Base-by-base conservation (phyloP, 768 basidiomycete species). In the Tricholoma flavovirens region DNA sequence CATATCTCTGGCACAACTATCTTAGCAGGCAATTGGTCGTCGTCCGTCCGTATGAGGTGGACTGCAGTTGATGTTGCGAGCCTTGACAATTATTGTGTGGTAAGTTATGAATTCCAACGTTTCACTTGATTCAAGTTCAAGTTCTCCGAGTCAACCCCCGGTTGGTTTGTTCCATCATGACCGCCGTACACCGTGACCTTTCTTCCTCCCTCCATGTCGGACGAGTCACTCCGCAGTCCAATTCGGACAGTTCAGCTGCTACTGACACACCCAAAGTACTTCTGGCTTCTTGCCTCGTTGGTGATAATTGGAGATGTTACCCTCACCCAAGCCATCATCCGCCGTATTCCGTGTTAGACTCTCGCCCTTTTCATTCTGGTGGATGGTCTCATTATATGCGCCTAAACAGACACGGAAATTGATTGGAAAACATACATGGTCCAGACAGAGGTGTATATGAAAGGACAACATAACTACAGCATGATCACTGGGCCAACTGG, bases 381-480 rank as follows among this genome's bases (percentile, higher is more conserved):
- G 7, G 17, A 21, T 15, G 29, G 58, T 46, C 52, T 57, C 32
- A 61, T 26, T 49, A 53, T 49, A 53, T 30, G 21, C 49, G 64
- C 55, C 66, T 66, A 59, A 49, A 59, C 43, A 98, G 96, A 95
- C 73, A 98, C 97, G 10, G 95, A 99, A 72, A 99, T 99, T 64
- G 97, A 99, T 73, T 98, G 92, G 86, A 81, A 87, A 65, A 98
- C 97, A 0, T 99, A 99, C 67, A 93, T 98, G 84, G 75, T 87
- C 52, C 97, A 98, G 53, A 80, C 90, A 1, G 79, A 86, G 55
- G 67, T 88, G 40, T 93, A 90, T 72, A 63, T 90, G 48, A 80
- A 83, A 54, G 94, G 94, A 32, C 87, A 95, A 67, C 77, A 86
- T 48, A 82, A 94, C 65, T 99, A 99, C 67, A 77, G 82, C 11